A percentile compares a stretch with the other conserved stretches of the same genome.
Evolutionary conservation across 306 rosid species (phyloP).

Genomic region (Corylus heterophylla): DNA sequence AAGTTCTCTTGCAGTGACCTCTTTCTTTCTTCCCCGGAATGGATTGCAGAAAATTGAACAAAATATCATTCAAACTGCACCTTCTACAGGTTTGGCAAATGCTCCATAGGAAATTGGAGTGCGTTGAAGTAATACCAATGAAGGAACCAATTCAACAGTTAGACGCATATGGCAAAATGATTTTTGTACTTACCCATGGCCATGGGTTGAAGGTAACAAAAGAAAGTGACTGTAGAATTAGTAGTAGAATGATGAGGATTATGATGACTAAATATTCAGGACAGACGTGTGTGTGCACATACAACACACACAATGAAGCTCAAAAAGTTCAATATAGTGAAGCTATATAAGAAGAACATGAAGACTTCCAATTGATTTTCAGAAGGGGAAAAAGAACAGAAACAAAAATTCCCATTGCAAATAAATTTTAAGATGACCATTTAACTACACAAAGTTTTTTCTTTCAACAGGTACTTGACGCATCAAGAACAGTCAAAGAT

Average conservation of each 20-base stretch:
- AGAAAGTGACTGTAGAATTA: background rate
- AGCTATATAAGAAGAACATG: background rate
- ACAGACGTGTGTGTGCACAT: background rate
- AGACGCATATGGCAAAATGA: conserved; percentile 43
- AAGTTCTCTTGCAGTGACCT: conserved; percentile 19
- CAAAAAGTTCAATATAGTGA: background rate
- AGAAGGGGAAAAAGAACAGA: too few species aligned
- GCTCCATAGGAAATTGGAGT: conserved; percentile 62
- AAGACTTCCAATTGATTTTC: background rate
- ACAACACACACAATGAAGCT: background rate
- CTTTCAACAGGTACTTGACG: conserved; percentile 48
- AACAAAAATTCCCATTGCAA: background rate
- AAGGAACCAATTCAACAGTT: conserved; percentile 63
- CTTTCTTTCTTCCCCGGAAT: conserved; percentile 28
- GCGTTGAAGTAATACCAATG: conserved; percentile 58
- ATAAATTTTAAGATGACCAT: conserved; percentile 10
- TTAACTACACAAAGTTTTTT: background rate
- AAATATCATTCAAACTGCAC: conserved; percentile 22
- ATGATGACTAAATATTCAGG: background rate
- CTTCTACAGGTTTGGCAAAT: conserved; percentile 70
- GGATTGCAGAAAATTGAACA: conserved; percentile 13
- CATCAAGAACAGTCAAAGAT: conserved; percentile 48
- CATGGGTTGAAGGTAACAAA: conserved; percentile 65
- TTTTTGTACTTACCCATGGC: conserved; percentile 48
- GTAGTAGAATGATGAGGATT: background rate